A percentile compares a stretch with the other conserved stretches of the same genome.
These are phyloP conservation scores for Emmonsia crescens DNA, from an alignment of 2,329 filamentous ascomycete species.

Conservation along the genomic window DNA sequence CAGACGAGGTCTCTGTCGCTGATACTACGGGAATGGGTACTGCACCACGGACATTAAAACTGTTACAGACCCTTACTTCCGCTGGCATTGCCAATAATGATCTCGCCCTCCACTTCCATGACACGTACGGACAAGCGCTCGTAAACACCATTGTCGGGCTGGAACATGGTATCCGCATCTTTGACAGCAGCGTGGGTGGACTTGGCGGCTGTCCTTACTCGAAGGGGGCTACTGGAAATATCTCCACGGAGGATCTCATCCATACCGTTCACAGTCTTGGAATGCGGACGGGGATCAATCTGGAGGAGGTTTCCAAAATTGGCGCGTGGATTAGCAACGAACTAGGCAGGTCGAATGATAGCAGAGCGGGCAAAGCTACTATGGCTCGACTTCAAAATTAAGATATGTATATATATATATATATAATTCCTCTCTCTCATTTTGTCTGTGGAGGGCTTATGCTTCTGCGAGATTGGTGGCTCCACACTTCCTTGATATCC, in stretches of 20 bases:
- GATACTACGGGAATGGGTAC: conserved; percentile 61
- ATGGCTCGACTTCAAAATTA: conserved; percentile 26
- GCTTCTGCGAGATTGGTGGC: neutral
- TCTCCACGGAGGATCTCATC: conserved; percentile 53
- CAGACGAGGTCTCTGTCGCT: conserved; percentile 54
- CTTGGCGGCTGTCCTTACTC: conserved; percentile 55
- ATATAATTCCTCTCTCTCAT: too few relatives aligned
- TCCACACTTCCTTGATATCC: neutral
- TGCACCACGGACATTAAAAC: conserved; percentile 47
- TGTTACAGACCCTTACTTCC: conserved; percentile 47
- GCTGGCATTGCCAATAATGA: conserved; percentile 51
- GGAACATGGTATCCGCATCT: conserved; percentile 52
- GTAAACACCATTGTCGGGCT: conserved; percentile 53
- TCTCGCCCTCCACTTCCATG: conserved; percentile 55
- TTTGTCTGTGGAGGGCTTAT: neutral
- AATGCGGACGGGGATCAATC: conserved; percentile 47
- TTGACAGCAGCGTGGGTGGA: conserved; percentile 53
- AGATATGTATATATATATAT: neutral
- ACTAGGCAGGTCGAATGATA: conserved; percentile 43
- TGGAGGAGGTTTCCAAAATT: conserved; percentile 45
- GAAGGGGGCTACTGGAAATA: conserved; percentile 55
- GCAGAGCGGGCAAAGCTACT: conserved; percentile 44
- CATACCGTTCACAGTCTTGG: conserved; percentile 51
- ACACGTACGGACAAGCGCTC: conserved; percentile 55
- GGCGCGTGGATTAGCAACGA: conserved; percentile 47